Evolutionary conservation across 345 rosid species (phyloP).

Genomic region (Xanthoceras sorbifolium): DNA sequence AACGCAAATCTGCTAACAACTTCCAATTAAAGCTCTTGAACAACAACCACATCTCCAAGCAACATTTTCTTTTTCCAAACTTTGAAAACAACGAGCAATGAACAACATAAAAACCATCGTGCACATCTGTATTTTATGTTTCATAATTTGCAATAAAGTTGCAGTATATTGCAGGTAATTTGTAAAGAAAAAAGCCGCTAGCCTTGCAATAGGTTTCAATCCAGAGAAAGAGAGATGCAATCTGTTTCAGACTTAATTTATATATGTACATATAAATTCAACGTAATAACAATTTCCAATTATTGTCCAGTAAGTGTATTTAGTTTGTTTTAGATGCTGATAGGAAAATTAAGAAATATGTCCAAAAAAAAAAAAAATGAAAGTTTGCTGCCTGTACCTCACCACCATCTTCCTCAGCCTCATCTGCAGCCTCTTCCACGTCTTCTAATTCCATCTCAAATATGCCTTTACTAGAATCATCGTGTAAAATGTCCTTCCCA

Average conservation of each 20-base stretch:
- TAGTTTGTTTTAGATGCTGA: too few relatives aligned
- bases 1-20: too few relatives aligned
- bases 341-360: not conserved
- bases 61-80: too few relatives aligned
- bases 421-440: slow-evolving; percentile 41
- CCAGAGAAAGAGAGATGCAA: not conserved
- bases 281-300: not conserved
- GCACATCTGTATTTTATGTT: not conserved
- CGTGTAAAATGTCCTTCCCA: slow-evolving; percentile 76
- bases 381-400: slow-evolving; percentile 42
- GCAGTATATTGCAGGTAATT: too few relatives aligned
- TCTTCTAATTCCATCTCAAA: slow-evolving; percentile 87
- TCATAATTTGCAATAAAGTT: not conserved
- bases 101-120: too few relatives aligned
- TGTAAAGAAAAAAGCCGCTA: not conserved
- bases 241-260: not conserved
- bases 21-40: too few relatives aligned
- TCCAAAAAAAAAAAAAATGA: not conserved
- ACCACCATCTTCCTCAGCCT: slow-evolving; percentile 33
- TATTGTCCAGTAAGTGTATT: not conserved
- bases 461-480: slow-evolving; percentile 72
- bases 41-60: too few relatives aligned
- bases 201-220: not conserved
- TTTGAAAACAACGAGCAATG: too few relatives aligned
- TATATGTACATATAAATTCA: too few relatives aligned